Evolutionary conservation across 768 basidiomycete species (phyloP).

Genomic region (Suillus decipiens): DNA sequence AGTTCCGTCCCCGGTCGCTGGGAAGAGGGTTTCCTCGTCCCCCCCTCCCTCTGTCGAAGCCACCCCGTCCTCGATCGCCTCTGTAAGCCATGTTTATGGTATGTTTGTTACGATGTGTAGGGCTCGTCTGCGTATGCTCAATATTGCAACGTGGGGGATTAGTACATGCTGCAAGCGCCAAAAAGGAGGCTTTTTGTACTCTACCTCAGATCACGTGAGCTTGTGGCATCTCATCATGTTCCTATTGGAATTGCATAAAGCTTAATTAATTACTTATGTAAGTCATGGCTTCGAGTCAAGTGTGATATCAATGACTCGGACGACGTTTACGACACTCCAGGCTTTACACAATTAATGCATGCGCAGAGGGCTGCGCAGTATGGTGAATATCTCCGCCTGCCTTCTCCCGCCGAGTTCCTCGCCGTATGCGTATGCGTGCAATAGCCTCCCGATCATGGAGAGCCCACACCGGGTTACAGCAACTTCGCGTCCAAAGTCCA

Average conservation of each 20-base stretch:
- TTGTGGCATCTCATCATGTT: too few species aligned
- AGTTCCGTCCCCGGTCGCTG: background rate
- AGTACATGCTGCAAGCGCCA: background rate
- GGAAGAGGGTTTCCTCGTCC: constrained; percentile 10
- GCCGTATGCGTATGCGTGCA: background rate
- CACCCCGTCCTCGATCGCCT: constrained; percentile 41
- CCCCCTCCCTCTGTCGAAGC: constrained; percentile 34
- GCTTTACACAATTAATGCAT: background rate
- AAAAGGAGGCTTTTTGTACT: background rate
- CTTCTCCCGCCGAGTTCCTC: background rate
- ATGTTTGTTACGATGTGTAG: constrained; percentile 59
- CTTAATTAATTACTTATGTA: too few species aligned
- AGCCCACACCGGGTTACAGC: background rate
- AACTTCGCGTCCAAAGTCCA: background rate
- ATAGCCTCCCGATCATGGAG: background rate
- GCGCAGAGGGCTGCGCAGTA: background rate
- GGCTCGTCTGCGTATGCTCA: constrained; percentile 39
- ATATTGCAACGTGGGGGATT: background rate
- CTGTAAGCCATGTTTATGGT: constrained; percentile 40
- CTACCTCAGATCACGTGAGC: background rate
- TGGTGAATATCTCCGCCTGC: background rate
- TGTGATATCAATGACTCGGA: too few species aligned
- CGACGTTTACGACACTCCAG: background rate
- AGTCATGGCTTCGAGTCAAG: too few species aligned
- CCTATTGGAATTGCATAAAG: too few species aligned